A percentile compares a stretch with the other conserved stretches of the same genome.
phyloP scores from a whole-genome alignment of 345 rosid species.

The Eucalyptus viminalis region DNA sequence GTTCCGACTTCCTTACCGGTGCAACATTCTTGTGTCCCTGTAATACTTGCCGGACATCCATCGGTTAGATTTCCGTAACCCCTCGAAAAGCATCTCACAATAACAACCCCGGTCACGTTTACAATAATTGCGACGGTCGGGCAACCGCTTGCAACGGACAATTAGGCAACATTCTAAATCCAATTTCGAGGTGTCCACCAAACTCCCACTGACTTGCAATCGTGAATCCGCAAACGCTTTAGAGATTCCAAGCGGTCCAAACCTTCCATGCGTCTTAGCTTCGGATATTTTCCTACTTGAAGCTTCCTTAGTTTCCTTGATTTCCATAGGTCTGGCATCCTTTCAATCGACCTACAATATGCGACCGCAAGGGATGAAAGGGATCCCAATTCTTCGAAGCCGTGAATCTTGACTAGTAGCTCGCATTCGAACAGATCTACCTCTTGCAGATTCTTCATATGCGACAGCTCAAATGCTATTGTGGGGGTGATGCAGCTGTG shows the following conservation, averaged over 20 bases:
- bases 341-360: background rate
- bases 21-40: background rate
- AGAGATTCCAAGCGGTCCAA: background rate
- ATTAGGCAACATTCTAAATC: background rate
- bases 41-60: background rate
- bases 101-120: fast-evolving
- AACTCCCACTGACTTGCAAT: background rate
- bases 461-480: background rate
- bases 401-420: background rate
- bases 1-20: background rate
- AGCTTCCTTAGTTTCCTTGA: background rate
- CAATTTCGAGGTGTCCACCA: background rate
- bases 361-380: background rate
- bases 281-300: background rate
- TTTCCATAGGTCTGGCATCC: background rate
- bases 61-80: background rate
- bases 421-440: background rate
- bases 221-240: fast-evolving
- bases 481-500: background rate
- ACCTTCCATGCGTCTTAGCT: background rate
- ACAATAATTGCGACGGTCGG: fast-evolving
- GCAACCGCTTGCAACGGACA: background rate
- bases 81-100: background rate
- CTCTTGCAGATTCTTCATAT: background rate
- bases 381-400: background rate